Base-by-base conservation (phyloP, 1,284 basidiomycete genomes). In the Earliella scabrosa region DNA sequence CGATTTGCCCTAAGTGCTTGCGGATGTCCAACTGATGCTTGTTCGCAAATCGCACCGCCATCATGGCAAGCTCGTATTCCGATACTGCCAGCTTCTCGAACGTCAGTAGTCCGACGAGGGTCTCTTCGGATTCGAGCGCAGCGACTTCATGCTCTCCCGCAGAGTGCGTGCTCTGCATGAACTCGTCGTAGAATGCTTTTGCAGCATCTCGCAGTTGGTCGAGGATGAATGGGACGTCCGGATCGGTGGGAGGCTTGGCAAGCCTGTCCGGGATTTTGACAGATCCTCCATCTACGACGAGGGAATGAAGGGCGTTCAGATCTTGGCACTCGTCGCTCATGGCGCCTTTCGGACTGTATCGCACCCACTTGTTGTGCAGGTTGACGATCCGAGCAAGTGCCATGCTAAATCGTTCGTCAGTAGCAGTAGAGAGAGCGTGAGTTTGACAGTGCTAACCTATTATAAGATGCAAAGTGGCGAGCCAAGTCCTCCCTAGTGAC, bases 221-320 rank as follows among this genome's bases (percentile, higher is more conserved):
- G 20, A 87, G 70, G 43, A 87, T 77, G 59, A 79, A 86, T 8
- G 63, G 65, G 4, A 52, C 34, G 11, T 45, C 54, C 1, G 73
- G 71, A 14, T 75, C 76, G 5, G 68, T 63, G 2, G 73, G 72
- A 38, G 76, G 72, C 0, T 82, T 82, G 4, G 68, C 62, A 14
- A 87, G 70, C 45, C 80, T 73, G 23, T 85, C 81, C 0, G 85
- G 84, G 45, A 85, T 82, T 56, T 74, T 80, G 45, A 87, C 78
- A 8, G 76, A 75, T 0, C 80, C 86, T 0, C 86, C 86, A 61
- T 87, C 86, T 2, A 87, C 86, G 3, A 79, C 83, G 52, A 85
- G 82, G 3, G 86, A 88, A 60, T 88, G 84, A 5, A 88, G 69
- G 0, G 85, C 86, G 58, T 87, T 87, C 27, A 88, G 73, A 63